Evolutionary conservation across 2,329 filamentous ascomycete species (phyloP), one percentile per base, ranked within the genome.

Genomic region (Colletotrichum lupini): DNA sequence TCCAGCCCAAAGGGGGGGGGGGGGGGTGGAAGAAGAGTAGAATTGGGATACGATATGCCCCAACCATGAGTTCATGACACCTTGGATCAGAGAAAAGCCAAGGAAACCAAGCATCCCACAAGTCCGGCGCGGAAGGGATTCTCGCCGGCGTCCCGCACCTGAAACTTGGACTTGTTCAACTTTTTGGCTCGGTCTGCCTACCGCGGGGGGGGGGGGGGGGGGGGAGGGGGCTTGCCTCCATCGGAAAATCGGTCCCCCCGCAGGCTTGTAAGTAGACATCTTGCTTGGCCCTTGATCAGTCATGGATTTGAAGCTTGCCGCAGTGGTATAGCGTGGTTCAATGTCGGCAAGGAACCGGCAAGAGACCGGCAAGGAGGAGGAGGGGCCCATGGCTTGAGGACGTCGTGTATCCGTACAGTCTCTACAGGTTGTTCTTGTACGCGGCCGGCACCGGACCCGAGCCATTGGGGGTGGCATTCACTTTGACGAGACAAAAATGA

Each of bases 111-210:
- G 7, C 22, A 61, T 26, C 28, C 46, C 46, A 30, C 24, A n/a
- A n/a, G n/a, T 35, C 28, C 46, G 46, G 28, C 19, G 26, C 46
- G 60, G 60, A 35, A 53, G 28, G 19, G 60, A 32, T 63, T 14
- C 60, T 63, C 42, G 35, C 35, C 35, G 61, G 61, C 61, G 46
- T 37, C 28, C 61, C 61, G 46, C 60, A 62, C 46, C 46, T 55
- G 61, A 37, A 64, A 64, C 35, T 5, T 49, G 26, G 53, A 22
- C 12, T 19, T 32, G 42, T 46, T n/a, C 19, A n/a, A 19, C 7
- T 46, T 19, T 19, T n/a, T 46, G 19, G 16, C 42, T n/a, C 42
- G 5, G 42, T n/a, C 49, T 53, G 46, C 60, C 46, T 64, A n/a
- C 46, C 28, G 11, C 2, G 8, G 30, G 30, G 30, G 30, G 30